Evolutionary conservation across 805 yeast species (phyloP).

Genomic region (Yarrowia deformans): DNA sequence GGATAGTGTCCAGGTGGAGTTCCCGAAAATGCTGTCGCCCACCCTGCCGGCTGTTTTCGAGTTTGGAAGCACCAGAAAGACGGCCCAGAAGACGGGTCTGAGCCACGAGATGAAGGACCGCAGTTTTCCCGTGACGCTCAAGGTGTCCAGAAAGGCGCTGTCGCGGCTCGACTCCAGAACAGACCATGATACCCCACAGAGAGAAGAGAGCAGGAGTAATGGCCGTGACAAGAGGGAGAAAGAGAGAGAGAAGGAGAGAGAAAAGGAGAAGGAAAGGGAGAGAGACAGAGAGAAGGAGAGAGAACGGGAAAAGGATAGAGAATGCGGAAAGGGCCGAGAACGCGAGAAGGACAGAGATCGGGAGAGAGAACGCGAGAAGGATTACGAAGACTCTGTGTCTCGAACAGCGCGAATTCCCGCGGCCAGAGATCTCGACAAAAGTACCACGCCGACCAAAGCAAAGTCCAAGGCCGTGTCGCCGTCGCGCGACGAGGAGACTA

Average conservation of each 20-base stretch:
- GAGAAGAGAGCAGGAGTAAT: background rate
- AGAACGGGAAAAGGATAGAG: too few relatives aligned
- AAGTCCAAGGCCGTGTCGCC: conserved; percentile 17
- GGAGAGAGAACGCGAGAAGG: too few relatives aligned
- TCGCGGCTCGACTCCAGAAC: background rate
- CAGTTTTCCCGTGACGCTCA: conserved; percentile 26
- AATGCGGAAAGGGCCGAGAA: too few relatives aligned
- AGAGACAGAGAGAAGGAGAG: too few relatives aligned
- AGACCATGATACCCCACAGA: background rate
- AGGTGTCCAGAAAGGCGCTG: conserved; percentile 16
- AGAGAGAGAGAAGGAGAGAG: background rate
- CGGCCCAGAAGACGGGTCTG: conserved; percentile 6
- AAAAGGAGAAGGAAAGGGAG: background rate
- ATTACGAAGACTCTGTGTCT: too few relatives aligned
- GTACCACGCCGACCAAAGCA: conserved; percentile 8
- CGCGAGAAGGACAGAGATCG: too few relatives aligned
- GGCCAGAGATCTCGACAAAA: conserved; percentile 9
- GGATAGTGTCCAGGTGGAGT: conserved; percentile 36
- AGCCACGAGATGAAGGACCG: conserved; percentile 30
- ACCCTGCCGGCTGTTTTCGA: conserved; percentile 52
- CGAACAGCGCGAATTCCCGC: background rate
- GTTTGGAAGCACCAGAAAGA: conserved; percentile 8
- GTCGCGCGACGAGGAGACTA: conserved; percentile 13
- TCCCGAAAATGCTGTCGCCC: conserved; percentile 51
- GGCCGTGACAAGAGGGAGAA: too few relatives aligned